Evolutionary conservation across 1,139 yeast genomes (phyloP).

Genomic region (Zygosaccharomyces sapae): DNA sequence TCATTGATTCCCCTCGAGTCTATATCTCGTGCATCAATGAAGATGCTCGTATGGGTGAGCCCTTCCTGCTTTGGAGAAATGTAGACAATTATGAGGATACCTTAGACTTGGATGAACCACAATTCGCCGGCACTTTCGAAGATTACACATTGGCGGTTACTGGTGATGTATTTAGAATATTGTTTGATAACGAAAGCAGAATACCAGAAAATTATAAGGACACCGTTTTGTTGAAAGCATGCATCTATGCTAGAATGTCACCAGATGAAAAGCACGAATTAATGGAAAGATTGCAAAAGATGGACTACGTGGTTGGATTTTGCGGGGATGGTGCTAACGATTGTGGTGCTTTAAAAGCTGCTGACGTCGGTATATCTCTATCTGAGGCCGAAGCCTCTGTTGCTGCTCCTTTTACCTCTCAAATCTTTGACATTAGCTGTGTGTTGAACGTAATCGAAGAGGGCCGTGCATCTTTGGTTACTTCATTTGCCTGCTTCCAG

Average conservation of each 20-base stretch:
- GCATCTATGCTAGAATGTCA: conserved; percentile 93
- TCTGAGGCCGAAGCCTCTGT: conserved; percentile 98
- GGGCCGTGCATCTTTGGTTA: conserved; percentile 91
- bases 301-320: conserved; percentile 92
- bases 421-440: conserved; percentile 85
- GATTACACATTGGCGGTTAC: conserved; percentile 76
- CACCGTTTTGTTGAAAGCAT: conserved; percentile 64
- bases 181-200: conserved; percentile 51
- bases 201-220: conserved; percentile 43
- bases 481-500: conserved; percentile 94
- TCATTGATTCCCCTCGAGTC: conserved; percentile 50
- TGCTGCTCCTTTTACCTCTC: conserved; percentile 96
- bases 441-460: conserved; percentile 86
- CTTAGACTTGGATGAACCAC: conserved; percentile 61
- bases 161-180: conserved; percentile 82
- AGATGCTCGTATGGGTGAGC: conserved; percentile 26
- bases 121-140: conserved; percentile 42
- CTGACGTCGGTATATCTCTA: conserved; percentile 91
- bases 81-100: conserved; percentile 50
- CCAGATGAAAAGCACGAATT: conserved; percentile 98
- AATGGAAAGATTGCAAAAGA: conserved; percentile 75
- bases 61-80: conserved; percentile 56
- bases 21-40: conserved; percentile 62
- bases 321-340: conserved; percentile 98
- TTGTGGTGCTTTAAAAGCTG: conserved; percentile 96